These are phyloP conservation scores for Rhizoclosmatium sp. DNA, from an alignment of 192 early-diverging fungal genomes.

Conservation along the genomic window DNA sequence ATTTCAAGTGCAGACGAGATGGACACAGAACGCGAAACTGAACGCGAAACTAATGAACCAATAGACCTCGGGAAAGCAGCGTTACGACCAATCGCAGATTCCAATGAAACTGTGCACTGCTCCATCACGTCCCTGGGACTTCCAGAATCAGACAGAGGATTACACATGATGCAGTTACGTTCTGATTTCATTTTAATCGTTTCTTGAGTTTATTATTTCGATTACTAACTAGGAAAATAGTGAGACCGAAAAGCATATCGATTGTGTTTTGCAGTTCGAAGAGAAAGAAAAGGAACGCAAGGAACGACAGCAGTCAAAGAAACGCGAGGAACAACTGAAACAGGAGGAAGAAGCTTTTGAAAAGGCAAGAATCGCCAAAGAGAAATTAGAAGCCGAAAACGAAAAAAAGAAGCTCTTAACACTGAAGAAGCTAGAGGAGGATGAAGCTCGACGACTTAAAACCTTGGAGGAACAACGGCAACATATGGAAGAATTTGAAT, in stretches of 20 bases:
- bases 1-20: neutral
- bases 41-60: neutral
- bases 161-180: neutral
- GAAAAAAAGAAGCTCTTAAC: neutral
- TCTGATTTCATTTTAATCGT: neutral
- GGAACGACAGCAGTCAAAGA: neutral
- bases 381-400: slow-evolving; percentile 20
- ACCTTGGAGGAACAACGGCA: slow-evolving; percentile 25
- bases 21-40: neutral
- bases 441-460: slow-evolving; percentile 10
- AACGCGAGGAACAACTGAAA: neutral
- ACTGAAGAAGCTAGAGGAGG: slow-evolving; percentile 1
- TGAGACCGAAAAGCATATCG: slow-evolving; percentile 12
- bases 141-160: neutral
- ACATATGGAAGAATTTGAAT: slow-evolving; percentile 31
- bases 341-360: slow-evolving; percentile 31
- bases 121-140: no score
- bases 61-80: slow-evolving; percentile 1
- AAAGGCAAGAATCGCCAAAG: slow-evolving; percentile 28
- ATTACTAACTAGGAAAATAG: neutral
- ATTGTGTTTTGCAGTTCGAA: slow-evolving; percentile 23
- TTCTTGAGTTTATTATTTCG: slow-evolving; percentile 10
- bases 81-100: slow-evolving; percentile 11
- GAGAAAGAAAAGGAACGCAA: slow-evolving; percentile 11
- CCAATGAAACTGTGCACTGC: slow-evolving; percentile 6